Percentiles rank a stretch among this genome's conserved stretches.
phyloP scores from a whole-genome alignment of 2,329 filamentous ascomycete genomes.

The Cadophora sp. region DNA sequence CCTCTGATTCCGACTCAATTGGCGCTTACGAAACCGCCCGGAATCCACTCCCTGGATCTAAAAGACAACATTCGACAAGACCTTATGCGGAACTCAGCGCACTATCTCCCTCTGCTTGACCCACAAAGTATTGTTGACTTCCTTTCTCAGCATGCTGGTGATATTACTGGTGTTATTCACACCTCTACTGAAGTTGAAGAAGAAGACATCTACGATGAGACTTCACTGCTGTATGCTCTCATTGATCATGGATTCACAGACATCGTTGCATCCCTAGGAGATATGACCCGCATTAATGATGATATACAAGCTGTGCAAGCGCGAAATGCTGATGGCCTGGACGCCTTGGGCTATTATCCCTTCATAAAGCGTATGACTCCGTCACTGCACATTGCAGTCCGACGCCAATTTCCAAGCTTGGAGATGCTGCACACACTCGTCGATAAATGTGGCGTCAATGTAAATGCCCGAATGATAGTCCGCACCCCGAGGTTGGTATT shows the following conservation, averaged over 20 bases:
- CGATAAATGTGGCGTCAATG: not conserved
- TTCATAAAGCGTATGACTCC: not conserved
- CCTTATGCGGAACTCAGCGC: not conserved
- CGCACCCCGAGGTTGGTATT: not conserved
- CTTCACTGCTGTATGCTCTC: not conserved
- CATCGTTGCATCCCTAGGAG: not conserved
- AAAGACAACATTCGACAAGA: not conserved
- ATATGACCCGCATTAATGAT: not conserved
- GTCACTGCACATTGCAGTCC: not conserved
- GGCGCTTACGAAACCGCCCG: not conserved
- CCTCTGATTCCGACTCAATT: not conserved
- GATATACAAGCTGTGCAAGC: not conserved
- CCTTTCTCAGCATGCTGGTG: not conserved
- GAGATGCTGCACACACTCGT: not conserved
- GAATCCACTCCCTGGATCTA: not conserved
- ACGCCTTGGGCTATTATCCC: not conserved
- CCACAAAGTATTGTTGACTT: not conserved
- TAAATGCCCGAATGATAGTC: not conserved
- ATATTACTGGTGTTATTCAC: not conserved
- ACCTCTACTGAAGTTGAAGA: too few relatives aligned
- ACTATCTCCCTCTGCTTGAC: not conserved
- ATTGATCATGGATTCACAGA: not conserved
- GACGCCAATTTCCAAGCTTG: not conserved
- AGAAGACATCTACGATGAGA: not conserved
- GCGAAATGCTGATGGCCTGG: too few relatives aligned